Percentiles rank a stretch among this genome's conserved stretches.
These are phyloP conservation scores for Cryoendolithus antarcticus DNA, from an alignment of 2,329 filamentous ascomycete species.

Conservation along the genomic window DNA sequence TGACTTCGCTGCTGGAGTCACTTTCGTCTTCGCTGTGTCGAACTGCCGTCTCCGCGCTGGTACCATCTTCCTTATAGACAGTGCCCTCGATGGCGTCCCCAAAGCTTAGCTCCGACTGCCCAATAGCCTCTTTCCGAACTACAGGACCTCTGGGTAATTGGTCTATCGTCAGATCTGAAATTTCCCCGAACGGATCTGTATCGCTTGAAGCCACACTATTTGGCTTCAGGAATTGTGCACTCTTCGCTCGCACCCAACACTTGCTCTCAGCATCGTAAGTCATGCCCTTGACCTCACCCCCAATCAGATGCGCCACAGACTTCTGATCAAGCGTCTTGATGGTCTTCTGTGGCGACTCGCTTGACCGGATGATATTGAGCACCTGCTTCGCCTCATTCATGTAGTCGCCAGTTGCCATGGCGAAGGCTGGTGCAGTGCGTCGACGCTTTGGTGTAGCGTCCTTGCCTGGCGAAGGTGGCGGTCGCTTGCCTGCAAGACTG, in stretches of 20 bases:
- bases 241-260: conserved; percentile 68
- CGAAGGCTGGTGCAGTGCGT: conserved; percentile 51
- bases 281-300: conserved; percentile 81
- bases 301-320: conserved; percentile 76
- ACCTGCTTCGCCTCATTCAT: conserved; percentile 6
- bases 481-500: conserved; percentile 46
- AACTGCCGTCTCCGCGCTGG: not conserved
- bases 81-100: not conserved
- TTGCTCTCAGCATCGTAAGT: conserved; percentile 72
- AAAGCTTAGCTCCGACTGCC: not conserved
- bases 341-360: conserved; percentile 39
- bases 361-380: too few species aligned
- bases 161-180: conserved; percentile 92
- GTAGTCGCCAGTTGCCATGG: conserved; percentile 4
- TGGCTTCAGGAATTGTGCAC: conserved; percentile 18
- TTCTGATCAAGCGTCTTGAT: conserved; percentile 71
- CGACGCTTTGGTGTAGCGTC: conserved; percentile 79
- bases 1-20: not conserved
- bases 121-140: not conserved
- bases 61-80: not conserved
- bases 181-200: conserved; percentile 83
- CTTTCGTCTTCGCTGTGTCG: not conserved
- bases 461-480: conserved; percentile 66
- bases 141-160: conserved; percentile 1
- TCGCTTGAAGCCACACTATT: conserved; percentile 46